A percentile compares a stretch with the other conserved stretches of the same genome.
Evolutionary conservation across 331 rosid species (phyloP).

Genomic region (Prunus yedoensis): DNA sequence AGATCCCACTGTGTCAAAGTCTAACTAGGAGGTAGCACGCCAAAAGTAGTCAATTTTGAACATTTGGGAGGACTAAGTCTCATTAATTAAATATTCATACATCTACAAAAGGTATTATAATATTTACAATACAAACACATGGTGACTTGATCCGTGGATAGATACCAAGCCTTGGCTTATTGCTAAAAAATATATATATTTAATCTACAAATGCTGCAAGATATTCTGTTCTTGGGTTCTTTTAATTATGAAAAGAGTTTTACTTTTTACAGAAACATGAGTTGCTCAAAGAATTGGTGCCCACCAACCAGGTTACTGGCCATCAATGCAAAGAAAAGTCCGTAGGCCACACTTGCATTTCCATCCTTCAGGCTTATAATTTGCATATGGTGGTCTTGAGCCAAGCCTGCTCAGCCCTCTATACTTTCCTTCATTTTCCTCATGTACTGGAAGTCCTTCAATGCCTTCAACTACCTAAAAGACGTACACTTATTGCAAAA

Average conservation of each 20-base stretch:
- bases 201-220: background rate
- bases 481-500: background rate
- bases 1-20: background rate
- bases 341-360: slow-evolving; percentile 40
- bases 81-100: background rate
- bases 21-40: background rate
- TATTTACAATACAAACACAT: background rate
- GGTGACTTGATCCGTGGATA: background rate
- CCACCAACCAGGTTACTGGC: too few relatives aligned
- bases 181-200: background rate
- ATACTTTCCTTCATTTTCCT: background rate
- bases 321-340: too few relatives aligned
- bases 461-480: slow-evolving; percentile 21
- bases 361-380: slow-evolving; percentile 45
- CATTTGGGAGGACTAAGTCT: background rate
- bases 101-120: background rate
- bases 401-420: slow-evolving; percentile 29
- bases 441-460: background rate
- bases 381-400: slow-evolving; percentile 41
- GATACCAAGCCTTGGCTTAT: background rate
- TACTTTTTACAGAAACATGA: background rate
- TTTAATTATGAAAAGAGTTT: too few relatives aligned
- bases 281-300: too few relatives aligned
- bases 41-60: background rate
- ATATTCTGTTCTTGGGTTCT: background rate